Percentiles rank a stretch among this genome's conserved stretches.
Evolutionary conservation across 768 basidiomycete genomes (phyloP).

Genomic region (Coprinellus aureogranulatus): DNA sequence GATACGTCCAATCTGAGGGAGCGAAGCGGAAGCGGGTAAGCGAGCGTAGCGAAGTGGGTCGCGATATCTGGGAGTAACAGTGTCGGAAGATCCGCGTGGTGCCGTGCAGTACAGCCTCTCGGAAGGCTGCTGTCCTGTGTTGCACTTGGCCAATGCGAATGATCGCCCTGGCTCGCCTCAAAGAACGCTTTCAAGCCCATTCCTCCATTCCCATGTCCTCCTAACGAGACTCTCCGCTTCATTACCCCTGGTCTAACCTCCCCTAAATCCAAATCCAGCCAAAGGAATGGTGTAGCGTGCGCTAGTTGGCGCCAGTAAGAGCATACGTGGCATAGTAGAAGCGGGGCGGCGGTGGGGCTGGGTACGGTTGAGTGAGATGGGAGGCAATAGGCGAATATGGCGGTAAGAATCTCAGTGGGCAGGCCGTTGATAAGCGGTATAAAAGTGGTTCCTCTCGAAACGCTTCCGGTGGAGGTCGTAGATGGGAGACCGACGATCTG

Average conservation of each 20-base stretch:
- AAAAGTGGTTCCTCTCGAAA: no score
- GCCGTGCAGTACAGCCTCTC: no score
- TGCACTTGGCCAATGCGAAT: no score
- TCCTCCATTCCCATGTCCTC: no score
- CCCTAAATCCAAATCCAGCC: not conserved
- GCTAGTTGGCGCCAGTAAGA: not conserved
- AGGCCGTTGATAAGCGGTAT: not conserved
- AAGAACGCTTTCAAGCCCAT: no score
- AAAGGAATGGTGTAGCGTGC: not conserved
- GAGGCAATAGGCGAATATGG: not conserved
- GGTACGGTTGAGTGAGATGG: not conserved
- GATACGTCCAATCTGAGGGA: not conserved
- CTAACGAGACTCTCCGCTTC: no score
- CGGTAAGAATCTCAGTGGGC: not conserved
- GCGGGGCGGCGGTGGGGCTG: not conserved
- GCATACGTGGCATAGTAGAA: conserved; percentile 1
- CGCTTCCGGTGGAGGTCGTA: no score
- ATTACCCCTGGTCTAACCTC: not conserved
- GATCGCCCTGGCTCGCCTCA: no score
- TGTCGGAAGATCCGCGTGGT: not conserved
- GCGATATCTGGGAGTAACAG: not conserved
- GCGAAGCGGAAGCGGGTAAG: not conserved
- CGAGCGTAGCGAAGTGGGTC: not conserved
- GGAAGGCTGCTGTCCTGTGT: no score
- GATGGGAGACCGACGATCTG: no score